Evolutionary conservation across 768 basidiomycete species (phyloP).

Genomic region (Collybia sordida): DNA sequence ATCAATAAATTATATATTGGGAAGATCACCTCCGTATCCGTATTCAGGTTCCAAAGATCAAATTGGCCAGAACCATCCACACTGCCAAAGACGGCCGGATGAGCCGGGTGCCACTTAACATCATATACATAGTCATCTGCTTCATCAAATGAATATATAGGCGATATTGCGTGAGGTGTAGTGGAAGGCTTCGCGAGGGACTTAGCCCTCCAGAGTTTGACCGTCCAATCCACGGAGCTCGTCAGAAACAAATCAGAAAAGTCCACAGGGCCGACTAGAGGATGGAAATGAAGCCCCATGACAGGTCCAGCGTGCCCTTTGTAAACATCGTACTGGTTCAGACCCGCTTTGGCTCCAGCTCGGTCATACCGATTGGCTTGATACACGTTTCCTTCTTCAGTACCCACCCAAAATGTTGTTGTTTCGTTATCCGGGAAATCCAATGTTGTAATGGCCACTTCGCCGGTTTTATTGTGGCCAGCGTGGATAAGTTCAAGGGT

Average conservation of each 20-base stretch:
- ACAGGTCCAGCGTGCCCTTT: conserved; percentile 91
- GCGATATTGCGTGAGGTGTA: conserved; percentile 54
- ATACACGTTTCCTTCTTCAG: conserved; percentile 96
- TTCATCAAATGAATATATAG: conserved; percentile 94
- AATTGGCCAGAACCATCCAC: conserved; percentile 96
- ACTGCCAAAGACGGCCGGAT: conserved; percentile 91
- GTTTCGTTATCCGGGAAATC: conserved; percentile 97
- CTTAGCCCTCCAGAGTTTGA: conserved; percentile 93
- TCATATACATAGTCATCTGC: conserved; percentile 99
- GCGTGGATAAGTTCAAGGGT: conserved; percentile 86
- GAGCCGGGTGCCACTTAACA: conserved; percentile 95
- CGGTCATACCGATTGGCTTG: conserved; percentile 97
- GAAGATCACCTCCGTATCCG: conserved; percentile 85
- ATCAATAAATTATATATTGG: background rate
- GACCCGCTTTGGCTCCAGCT: conserved; percentile 93
- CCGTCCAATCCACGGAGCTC: conserved; percentile 95
- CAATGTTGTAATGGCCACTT: conserved; percentile 90
- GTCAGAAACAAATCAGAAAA: conserved; percentile 95
- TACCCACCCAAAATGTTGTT: conserved; percentile 96
- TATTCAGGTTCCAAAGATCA: conserved; percentile 96
- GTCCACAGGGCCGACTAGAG: conserved; percentile 86
- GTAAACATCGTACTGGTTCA: conserved; percentile 93
- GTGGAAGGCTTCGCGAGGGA: conserved; percentile 74
- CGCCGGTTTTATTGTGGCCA: conserved; percentile 94
- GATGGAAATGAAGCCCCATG: conserved; percentile 94